Percentiles rank a stretch among this genome's conserved stretches.
phyloP scores from a whole-genome alignment of 495 filamentous ascomycete species.

The Hyaloscypha variabilis region DNA sequence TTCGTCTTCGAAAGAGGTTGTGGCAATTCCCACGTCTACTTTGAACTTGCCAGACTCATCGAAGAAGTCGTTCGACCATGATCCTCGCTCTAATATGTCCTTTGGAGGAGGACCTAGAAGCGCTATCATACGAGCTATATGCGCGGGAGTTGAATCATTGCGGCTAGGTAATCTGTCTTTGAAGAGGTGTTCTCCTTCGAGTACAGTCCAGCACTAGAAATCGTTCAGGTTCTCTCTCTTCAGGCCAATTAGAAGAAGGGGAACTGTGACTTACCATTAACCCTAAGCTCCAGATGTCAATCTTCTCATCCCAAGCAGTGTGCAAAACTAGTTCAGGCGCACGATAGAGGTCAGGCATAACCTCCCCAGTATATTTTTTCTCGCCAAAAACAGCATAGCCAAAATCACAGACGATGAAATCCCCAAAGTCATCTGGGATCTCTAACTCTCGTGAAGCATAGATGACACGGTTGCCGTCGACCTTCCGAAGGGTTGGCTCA shows the following conservation, averaged over 20 bases:
- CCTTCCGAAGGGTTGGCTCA: slow-evolving; percentile 27
- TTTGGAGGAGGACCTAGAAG: slow-evolving; percentile 34
- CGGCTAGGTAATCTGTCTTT: slow-evolving; percentile 24
- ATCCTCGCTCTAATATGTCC: slow-evolving; percentile 21
- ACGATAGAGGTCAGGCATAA: slow-evolving; percentile 47
- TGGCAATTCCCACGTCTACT: no score
- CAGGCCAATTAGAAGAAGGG: slow-evolving; percentile 29
- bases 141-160: slow-evolving; percentile 32
- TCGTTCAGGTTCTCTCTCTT: no score
- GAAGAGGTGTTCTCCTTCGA: slow-evolving; percentile 34
- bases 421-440: slow-evolving; percentile 24
- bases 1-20: slow-evolving; percentile 16
- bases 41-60: no score
- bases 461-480: slow-evolving; percentile 31
- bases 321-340: slow-evolving; percentile 51
- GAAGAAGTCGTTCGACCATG: no score
- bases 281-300: slow-evolving; percentile 51
- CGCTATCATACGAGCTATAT: slow-evolving; percentile 35
- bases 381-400: slow-evolving; percentile 28
- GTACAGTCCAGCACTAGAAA: slow-evolving; percentile 36
- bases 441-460: slow-evolving; percentile 29
- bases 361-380: slow-evolving; percentile 28
- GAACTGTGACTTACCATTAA: slow-evolving; percentile 42
- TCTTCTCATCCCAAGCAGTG: slow-evolving; percentile 42
- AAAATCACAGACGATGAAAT: slow-evolving; percentile 32